Evolutionary conservation across 1,139 yeast species (phyloP), one percentile per base, ranked within the genome.

Genomic region (Saccharomyces hybrid): DNA sequence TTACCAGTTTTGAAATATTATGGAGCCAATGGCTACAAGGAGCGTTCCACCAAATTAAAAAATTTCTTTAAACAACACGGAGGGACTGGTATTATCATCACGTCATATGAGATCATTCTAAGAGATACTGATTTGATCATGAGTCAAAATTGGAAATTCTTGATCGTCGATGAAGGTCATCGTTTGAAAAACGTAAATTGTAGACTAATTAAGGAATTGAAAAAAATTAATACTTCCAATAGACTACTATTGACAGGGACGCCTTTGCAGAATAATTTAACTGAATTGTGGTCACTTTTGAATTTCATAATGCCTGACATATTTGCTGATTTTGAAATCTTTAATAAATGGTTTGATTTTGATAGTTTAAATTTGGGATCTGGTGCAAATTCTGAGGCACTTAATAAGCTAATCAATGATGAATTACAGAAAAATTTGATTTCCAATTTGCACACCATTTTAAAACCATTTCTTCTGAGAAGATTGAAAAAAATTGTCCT

Each of bases 131-230:
- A 78, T 44, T 66, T 69, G 14, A 73, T 80, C 6, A 61, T 67
- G 62, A 58, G 68, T 2, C 60, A 64, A 42, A 71, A 73, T 34
- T 91, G 97, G 97, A 85, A 84, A 58, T 91, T 84, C 66, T 73
- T 93, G 54, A 87, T 90, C 52, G 96, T 91, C n/a, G 98, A 91
- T 70, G 98, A 91, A 70, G 98, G 98, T 4, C 98, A 91, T 71
- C 76, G 98, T 47, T 74, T 91, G 60, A 93, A 91, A 64, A 91
- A 91, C 66, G 80, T 83, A 61, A 83, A 90, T 62, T 87, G 96
- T 67, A 74, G 83, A 60, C 75, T 91, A 58, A 85, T 91, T 54
- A 78, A 78, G 54, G 83, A 83, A 58, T 76, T 91, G 60, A 90
- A 88, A 64, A 78, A 77, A 60, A 75, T 88, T 32, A 75, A 80